These are phyloP conservation scores for Trypethelium eluteriae DNA, from an alignment of 495 filamentous ascomycete species.

Conservation along the genomic window DNA sequence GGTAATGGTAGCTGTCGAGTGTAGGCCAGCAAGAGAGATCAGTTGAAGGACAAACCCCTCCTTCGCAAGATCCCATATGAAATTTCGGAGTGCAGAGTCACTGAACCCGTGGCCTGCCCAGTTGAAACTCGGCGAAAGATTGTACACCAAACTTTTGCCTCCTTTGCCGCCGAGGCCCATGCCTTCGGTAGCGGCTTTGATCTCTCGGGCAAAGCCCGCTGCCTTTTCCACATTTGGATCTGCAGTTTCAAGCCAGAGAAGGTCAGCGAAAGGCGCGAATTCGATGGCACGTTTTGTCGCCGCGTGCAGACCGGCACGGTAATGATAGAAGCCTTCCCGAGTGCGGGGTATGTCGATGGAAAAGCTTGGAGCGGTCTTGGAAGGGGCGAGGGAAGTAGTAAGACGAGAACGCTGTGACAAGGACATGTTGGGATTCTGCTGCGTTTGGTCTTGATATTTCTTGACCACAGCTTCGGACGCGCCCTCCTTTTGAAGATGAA, in stretches of 20 bases:
- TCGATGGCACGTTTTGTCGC: conserved; percentile 88
- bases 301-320: conserved; percentile 74
- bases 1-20: conserved; percentile 81
- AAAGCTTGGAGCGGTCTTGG: conserved; percentile 52
- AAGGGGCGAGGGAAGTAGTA: conserved; percentile 40
- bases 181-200: conserved; percentile 55
- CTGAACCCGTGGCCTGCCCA: conserved; percentile 94
- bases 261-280: conserved; percentile 87
- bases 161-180: conserved; percentile 1
- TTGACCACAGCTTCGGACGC: conserved; percentile 54
- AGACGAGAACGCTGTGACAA: conserved; percentile 66
- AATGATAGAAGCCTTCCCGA: conserved; percentile 94
- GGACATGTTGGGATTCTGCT: conserved; percentile 59
- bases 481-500: conserved; percentile 59
- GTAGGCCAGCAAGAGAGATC: conserved; percentile 82
- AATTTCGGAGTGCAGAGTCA: conserved; percentile 66
- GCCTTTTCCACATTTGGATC: conserved; percentile 75
- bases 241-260: conserved; percentile 95
- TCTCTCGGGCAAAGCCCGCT: conserved; percentile 62
- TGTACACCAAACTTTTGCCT: conserved; percentile 84
- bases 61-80: conserved; percentile 91
- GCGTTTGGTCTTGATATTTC: conserved; percentile 54
- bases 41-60: conserved; percentile 93
- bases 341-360: conserved; percentile 90
- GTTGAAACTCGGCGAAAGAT: conserved; percentile 92